Conservation (phyloP, 2,329 filamentous ascomycete genomes). For the Ophiocordyceps robertsii region DNA sequence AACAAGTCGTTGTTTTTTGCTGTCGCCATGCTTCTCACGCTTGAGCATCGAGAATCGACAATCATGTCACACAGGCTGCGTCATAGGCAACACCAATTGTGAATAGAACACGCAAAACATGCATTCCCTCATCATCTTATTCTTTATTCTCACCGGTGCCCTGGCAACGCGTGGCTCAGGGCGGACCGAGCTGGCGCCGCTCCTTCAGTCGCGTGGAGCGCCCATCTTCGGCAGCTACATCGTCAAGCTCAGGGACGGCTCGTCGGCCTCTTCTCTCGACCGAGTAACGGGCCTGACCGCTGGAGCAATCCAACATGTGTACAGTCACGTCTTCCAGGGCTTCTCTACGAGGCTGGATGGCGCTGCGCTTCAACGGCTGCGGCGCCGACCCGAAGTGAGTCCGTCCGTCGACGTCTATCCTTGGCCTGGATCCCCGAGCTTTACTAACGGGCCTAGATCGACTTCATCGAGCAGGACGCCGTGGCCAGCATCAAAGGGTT, state of each 20-base stretch:
- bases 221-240: background rate
- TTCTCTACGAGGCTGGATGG: background rate
- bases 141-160: no score
- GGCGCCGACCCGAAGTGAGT: background rate
- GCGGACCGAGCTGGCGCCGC: no score
- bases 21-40: no score
- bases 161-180: no score
- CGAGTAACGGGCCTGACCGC: background rate
- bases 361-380: background rate
- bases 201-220: no score
- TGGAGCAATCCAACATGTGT: background rate
- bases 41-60: no score
- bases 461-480: background rate
- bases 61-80: no score
- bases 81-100: no score
- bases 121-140: no score
- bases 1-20: no score
- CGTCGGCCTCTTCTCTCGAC: background rate
- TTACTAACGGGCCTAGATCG: background rate
- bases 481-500: background rate
- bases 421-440: no score
- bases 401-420: background rate
- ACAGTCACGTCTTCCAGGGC: background rate
- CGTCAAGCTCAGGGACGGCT: background rate
- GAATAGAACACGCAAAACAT: no score